Evolutionary conservation across 2,329 filamentous ascomycete species (phyloP).

Genomic region (Incumbomyces lentus): DNA sequence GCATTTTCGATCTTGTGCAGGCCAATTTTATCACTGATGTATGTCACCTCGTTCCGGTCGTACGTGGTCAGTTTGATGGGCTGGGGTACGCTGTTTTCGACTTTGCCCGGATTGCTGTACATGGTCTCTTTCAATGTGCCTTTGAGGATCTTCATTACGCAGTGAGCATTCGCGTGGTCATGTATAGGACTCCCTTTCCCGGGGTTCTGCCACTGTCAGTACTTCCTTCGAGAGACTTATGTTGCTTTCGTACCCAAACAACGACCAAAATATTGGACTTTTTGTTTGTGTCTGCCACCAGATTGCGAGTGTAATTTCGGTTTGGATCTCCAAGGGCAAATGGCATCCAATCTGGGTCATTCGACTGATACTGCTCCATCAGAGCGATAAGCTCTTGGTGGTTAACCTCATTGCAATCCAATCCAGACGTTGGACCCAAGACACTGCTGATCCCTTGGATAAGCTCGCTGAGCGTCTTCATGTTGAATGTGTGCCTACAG

Average conservation of each 20-base stretch:
- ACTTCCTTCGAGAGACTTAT: no score
- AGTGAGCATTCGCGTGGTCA: conserved; percentile 81
- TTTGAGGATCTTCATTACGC: conserved; percentile 79
- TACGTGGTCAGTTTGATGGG: conserved; percentile 58
- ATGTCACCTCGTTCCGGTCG: conserved; percentile 63
- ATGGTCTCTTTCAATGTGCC: conserved; percentile 72
- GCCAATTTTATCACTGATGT: conserved; percentile 82
- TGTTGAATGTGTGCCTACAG: neutral
- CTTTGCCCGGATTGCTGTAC: conserved; percentile 57
- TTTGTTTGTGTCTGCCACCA: conserved; percentile 82
- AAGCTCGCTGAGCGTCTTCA: conserved; percentile 51
- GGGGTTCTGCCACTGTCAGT: conserved; percentile 50
- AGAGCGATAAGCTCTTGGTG: conserved; percentile 58
- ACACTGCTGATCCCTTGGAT: conserved; percentile 62
- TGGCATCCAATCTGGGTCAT: conserved; percentile 58
- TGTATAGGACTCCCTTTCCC: conserved; percentile 77
- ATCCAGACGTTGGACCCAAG: conserved; percentile 69
- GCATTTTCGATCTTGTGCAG: conserved; percentile 76
- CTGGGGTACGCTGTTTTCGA: conserved; percentile 19
- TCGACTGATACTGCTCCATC: conserved; percentile 65
- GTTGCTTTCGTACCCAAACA: conserved; percentile 4
- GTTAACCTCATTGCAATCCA: conserved; percentile 73
- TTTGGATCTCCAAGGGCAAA: conserved; percentile 65
- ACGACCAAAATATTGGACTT: conserved; percentile 60
- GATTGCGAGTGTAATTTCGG: conserved; percentile 71